phyloP scores from a whole-genome alignment of 495 filamentous ascomycete genomes.

The Lasiosphaeriaceae sp. region DNA sequence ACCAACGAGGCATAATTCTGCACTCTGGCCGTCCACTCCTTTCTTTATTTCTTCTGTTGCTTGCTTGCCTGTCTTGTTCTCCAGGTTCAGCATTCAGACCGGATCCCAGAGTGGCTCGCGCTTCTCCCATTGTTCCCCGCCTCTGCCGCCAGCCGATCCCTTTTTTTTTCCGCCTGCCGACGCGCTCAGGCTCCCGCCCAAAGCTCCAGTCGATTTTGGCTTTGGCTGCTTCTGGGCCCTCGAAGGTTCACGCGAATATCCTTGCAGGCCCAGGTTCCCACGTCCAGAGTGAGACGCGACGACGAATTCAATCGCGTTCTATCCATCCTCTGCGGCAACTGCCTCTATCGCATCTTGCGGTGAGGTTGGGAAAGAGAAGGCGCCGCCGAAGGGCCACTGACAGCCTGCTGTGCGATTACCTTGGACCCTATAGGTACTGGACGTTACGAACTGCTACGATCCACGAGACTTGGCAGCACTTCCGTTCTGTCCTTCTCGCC shows the following conservation, averaged over 20 bases:
- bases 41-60: neutral
- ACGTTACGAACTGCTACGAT: neutral
- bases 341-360: neutral
- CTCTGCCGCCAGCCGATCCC: neutral
- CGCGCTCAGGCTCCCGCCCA: neutral
- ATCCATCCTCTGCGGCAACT: neutral
- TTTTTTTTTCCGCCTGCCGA: neutral
- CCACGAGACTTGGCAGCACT: too few species aligned
- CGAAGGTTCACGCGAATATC: neutral
- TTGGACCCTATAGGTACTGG: neutral
- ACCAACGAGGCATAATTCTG: neutral
- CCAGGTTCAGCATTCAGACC: conserved; percentile 1
- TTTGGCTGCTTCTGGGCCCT: neutral
- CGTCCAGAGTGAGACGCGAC: neutral
- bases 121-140: conserved; percentile 1
- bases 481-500: too few species aligned
- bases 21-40: conserved; percentile 8
- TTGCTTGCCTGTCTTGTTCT: neutral
- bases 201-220: neutral
- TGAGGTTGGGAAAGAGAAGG: neutral
- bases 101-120: conserved; percentile 15
- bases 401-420: neutral
- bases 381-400: neutral
- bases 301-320: neutral
- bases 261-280: neutral